Evolutionary conservation across 148 eudicot species (phyloP).

Genomic region (Vaccinium macrocarpon): DNA sequence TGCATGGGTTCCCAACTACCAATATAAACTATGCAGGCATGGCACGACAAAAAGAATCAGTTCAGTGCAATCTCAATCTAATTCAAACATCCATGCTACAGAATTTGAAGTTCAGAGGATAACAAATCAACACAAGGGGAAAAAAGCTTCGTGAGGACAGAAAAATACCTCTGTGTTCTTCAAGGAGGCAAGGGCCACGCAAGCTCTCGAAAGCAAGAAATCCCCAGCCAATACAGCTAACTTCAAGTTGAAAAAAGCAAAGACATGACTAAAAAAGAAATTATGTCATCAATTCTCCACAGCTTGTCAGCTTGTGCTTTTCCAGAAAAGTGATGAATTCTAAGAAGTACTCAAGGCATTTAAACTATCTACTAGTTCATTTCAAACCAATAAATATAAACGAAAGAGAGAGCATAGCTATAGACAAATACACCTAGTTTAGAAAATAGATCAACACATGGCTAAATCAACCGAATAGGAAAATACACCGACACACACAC

Average conservation of each 20-base stretch:
- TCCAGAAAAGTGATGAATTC: neutral
- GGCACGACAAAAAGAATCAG: neutral
- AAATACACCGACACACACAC: neutral
- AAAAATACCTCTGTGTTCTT: conserved; percentile 75
- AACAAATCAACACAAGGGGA: neutral
- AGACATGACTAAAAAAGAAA: neutral
- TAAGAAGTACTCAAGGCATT: neutral
- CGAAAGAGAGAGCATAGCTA: neutral
- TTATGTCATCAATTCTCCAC: neutral
- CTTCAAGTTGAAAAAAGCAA: conserved; percentile 34
- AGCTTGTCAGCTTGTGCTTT: neutral
- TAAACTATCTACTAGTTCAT: neutral
- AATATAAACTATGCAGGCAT: neutral
- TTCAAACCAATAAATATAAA: neutral
- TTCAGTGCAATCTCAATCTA: neutral
- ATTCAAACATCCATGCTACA: neutral
- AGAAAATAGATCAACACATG: neutral
- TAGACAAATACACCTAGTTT: neutral
- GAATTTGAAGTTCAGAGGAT: neutral
- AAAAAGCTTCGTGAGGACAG: neutral
- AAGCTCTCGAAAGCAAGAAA: conserved; percentile 88
- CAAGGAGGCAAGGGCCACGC: conserved; percentile 86
- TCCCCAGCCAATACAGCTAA: conserved; percentile 86
- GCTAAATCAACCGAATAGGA: neutral
- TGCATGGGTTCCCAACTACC: neutral